A percentile compares a stretch with the other conserved stretches of the same genome.
Conservation (phyloP, 768 basidiomycete genomes). For the Kwoniella newhampshirensis region DNA sequence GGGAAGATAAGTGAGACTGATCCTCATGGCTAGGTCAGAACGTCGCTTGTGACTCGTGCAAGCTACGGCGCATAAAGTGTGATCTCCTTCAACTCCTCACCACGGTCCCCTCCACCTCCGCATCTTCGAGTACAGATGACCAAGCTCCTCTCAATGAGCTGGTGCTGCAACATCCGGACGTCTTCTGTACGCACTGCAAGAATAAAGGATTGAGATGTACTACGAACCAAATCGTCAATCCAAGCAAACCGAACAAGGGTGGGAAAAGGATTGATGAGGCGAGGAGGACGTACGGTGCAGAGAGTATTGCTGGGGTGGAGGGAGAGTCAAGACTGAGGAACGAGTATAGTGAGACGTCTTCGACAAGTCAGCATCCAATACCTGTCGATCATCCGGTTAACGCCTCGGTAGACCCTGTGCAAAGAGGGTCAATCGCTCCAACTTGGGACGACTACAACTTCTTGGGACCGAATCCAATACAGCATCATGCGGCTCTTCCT, state of each 20-base stretch:
- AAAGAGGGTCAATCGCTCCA: too few species aligned
- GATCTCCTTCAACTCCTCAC: slow-evolving; percentile 27
- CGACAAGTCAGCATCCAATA: background rate
- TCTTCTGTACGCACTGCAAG: slow-evolving; percentile 30
- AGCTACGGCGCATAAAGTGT: slow-evolving; percentile 39
- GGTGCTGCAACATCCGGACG: slow-evolving; percentile 27
- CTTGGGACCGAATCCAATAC: too few species aligned
- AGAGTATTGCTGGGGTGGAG: background rate
- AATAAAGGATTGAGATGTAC: slow-evolving; percentile 37
- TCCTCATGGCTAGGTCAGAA: slow-evolving; percentile 27
- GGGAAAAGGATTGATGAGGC: slow-evolving; percentile 41
- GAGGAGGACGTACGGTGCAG: slow-evolving; percentile 21
- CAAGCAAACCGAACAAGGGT: slow-evolving; percentile 38
- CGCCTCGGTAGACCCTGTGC: background rate
- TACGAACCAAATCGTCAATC: slow-evolving; percentile 31
- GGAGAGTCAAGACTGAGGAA: background rate
- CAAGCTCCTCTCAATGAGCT: slow-evolving; percentile 19
- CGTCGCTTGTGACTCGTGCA: slow-evolving; percentile 41
- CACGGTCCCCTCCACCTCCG: slow-evolving; percentile 9
- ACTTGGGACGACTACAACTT: too few species aligned
- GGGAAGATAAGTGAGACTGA: background rate
- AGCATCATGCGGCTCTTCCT: too few species aligned
- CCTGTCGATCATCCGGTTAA: background rate
- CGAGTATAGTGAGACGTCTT: background rate
- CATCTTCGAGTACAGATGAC: background rate